These are phyloP conservation scores for Nannochloropsis gaditana DNA, from an alignment of 108 stramenopile genomes.

Conservation along the genomic window DNA sequence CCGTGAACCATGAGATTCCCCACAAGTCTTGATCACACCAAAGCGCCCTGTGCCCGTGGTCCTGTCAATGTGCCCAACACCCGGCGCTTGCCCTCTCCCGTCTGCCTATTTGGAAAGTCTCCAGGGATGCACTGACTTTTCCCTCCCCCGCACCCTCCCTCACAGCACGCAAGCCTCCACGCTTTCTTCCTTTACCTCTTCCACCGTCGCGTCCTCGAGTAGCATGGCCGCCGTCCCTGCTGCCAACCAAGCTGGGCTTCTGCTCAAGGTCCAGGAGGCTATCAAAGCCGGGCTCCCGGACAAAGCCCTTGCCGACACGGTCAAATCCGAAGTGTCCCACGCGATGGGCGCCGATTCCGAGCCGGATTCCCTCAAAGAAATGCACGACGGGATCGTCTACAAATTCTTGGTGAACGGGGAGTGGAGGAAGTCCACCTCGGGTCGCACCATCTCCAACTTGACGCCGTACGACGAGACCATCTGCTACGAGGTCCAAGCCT, in stretches of 20 bases:
- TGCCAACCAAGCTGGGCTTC: neutral
- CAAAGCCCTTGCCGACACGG: neutral
- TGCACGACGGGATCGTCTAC: slow-evolving; percentile 10
- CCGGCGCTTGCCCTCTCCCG: too few relatives aligned
- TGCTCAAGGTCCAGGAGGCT: slow-evolving; percentile 19
- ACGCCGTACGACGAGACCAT: neutral
- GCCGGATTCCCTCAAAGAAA: neutral
- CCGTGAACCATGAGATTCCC: too few relatives aligned
- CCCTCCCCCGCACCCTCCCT: neutral
- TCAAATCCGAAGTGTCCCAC: neutral
- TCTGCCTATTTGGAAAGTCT: too few relatives aligned
- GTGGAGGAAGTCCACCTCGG: neutral
- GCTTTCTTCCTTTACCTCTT: neutral
- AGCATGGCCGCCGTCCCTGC: neutral
- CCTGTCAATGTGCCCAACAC: too few relatives aligned
- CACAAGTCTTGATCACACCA: too few relatives aligned
- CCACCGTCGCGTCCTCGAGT: neutral
- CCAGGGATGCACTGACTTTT: too few relatives aligned
- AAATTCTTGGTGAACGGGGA: slow-evolving; percentile 11
- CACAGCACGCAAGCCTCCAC: neutral
- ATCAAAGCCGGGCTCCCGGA: neutral
- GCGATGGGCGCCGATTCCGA: slow-evolving; percentile 10
- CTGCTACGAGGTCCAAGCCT: slow-evolving; percentile 16
- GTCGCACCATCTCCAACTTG: neutral
- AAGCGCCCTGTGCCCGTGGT: too few relatives aligned